A percentile compares a stretch with the other conserved stretches of the same genome.
Evolutionary conservation across 2,329 filamentous ascomycete species (phyloP).

Genomic region (Endocalyx cinctus): DNA sequence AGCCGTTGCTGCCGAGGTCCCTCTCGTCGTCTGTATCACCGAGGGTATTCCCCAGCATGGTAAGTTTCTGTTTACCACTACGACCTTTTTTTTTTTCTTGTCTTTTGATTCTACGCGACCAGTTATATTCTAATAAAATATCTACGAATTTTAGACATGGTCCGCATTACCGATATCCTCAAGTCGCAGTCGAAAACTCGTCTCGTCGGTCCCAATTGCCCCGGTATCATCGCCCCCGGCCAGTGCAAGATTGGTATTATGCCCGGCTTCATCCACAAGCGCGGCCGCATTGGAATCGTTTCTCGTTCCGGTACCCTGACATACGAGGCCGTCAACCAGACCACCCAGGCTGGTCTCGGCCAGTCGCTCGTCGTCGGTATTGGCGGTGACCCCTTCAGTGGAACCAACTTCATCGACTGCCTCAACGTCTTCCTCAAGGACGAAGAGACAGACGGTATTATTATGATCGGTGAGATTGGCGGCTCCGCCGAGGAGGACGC

Average conservation of each 20-base stretch:
- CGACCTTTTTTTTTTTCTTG: conserved; percentile 2
- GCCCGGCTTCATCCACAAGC: conserved; percentile 99
- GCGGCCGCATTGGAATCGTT: conserved; percentile 96
- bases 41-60: conserved; percentile 97
- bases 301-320: conserved; percentile 96
- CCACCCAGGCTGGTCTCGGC: conserved; percentile 90
- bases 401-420: conserved; percentile 99
- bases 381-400: conserved; percentile 96
- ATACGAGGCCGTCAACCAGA: conserved; percentile 99
- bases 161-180: conserved; percentile 95
- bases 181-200: conserved; percentile 97
- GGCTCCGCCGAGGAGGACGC: conserved; percentile 97
- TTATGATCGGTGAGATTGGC: conserved; percentile 99
- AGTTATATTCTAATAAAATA: no score
- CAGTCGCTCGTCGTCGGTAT: conserved; percentile 98
- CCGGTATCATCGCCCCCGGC: conserved; percentile 88
- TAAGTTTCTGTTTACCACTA: conserved; percentile 39
- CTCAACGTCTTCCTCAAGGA: conserved; percentile 95
- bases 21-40: conserved; percentile 94
- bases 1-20: conserved; percentile 87
- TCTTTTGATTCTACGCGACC: no score
- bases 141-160: conserved; percentile 86
- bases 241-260: conserved; percentile 99
- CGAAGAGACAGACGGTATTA: conserved; percentile 95
- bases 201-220: conserved; percentile 96